Percentiles rank a stretch among this genome's conserved stretches.
phyloP scores from a whole-genome alignment of 192 early-diverging fungal species.

The Rhizophlyctis rosea region DNA sequence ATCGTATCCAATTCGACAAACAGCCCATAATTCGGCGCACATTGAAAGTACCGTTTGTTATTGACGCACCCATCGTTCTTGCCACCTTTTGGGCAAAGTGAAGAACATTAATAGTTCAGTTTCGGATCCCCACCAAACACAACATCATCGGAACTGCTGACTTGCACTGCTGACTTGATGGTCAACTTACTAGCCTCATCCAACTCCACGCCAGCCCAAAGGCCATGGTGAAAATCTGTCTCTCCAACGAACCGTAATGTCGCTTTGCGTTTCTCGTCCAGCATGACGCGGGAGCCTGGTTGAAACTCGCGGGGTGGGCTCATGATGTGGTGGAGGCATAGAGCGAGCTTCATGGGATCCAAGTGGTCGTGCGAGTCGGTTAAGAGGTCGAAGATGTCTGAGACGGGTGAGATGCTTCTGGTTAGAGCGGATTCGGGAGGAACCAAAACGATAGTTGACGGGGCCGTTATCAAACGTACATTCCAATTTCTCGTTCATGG shows the following conservation, averaged over 20 bases:
- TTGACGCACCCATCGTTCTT: neutral
- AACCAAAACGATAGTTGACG: neutral
- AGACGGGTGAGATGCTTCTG: neutral
- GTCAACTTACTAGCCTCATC: conserved; percentile 6
- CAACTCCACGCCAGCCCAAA: conserved; percentile 11
- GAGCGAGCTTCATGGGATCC: neutral
- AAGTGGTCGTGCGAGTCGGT: neutral
- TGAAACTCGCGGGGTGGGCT: neutral
- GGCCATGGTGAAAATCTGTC: neutral
- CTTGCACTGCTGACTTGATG: too few relatives aligned
- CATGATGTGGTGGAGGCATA: neutral
- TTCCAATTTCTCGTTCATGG: neutral
- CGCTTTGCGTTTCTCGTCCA: neutral
- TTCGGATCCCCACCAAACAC: too few relatives aligned
- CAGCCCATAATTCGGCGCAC: neutral
- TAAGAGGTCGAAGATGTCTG: neutral
- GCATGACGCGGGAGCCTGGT: neutral
- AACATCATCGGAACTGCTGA: too few relatives aligned
- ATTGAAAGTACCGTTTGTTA: neutral
- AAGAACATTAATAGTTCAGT: neutral
- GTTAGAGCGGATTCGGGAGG: neutral
- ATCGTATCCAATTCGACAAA: conserved; percentile 4
- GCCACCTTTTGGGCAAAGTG: conserved; percentile 1
- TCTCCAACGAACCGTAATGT: conserved; percentile 2
- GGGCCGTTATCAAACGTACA: neutral